Conservation (phyloP, 2,329 filamentous ascomycete genomes). For the Alternaria tenuissima region DNA sequence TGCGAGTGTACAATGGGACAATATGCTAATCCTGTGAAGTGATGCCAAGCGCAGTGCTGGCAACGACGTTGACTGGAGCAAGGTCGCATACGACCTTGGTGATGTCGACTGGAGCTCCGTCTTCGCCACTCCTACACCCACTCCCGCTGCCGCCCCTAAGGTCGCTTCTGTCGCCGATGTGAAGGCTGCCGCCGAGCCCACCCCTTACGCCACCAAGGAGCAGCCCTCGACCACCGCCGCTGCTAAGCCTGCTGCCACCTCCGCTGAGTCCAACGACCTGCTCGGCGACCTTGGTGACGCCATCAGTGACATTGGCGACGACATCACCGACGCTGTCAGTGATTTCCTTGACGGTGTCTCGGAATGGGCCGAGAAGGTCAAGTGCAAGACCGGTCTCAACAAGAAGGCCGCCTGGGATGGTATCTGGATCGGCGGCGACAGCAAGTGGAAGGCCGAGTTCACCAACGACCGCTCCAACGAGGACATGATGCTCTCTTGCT, state of each 20-base stretch:
- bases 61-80: constrained; percentile 41
- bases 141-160: constrained; percentile 7
- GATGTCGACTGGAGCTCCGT: constrained; percentile 39
- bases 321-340: constrained; percentile 16
- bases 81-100: constrained; percentile 35
- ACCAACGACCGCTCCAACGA: constrained; percentile 43
- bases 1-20: not conserved
- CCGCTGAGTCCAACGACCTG: not conserved
- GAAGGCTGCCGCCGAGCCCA: constrained; percentile 18
- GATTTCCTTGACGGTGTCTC: constrained; percentile 29
- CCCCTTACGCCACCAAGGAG: constrained; percentile 13
- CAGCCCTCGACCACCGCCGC: constrained; percentile 11
- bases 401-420: constrained; percentile 37
- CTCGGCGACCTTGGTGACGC: constrained; percentile 11
- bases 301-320: constrained; percentile 13
- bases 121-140: constrained; percentile 26
- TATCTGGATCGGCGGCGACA: constrained; percentile 49
- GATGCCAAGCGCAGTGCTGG: constrained; percentile 41
- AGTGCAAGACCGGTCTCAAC: constrained; percentile 39
- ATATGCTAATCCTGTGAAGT: constrained; percentile 28
- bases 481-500: constrained; percentile 48
- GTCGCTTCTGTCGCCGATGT: constrained; percentile 21
- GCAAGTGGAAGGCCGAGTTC: constrained; percentile 47
- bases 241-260: constrained; percentile 12
- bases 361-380: constrained; percentile 28